Evolutionary conservation across 169 alveolate genomes (phyloP), one percentile per base, ranked within the genome.

Genomic region (Eimeria falciformis): DNA sequence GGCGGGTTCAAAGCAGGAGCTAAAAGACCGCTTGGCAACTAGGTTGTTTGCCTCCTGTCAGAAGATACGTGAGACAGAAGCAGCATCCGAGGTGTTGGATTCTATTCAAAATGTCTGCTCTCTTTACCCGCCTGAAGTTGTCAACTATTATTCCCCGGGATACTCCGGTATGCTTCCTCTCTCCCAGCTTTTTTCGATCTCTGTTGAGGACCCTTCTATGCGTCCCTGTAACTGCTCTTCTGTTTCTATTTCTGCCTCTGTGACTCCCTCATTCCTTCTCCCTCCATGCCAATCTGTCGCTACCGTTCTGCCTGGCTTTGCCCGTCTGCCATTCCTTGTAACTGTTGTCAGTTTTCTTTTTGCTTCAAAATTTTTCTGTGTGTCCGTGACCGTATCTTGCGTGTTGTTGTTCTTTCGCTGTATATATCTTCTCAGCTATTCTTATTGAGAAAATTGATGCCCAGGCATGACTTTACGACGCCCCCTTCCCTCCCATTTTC

Each of bases 41-140:
- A n/a, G n/a, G n/a, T n/a, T n/a, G n/a, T n/a, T n/a, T n/a, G n/a
- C n/a, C n/a, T n/a, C n/a, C n/a, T n/a, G n/a, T n/a, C 62, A 92
- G 94, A 97, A 96, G 91, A 96, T 97, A 46, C 94, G 90, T 12
- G 75, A 95, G 88, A 97, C 98, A 23, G 96, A 97, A 91, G 98
- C 98, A 18, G 98, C 98, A 29, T 87, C 97, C 18, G 97, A 97
- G 94, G 94, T 97, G 77, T 94, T 97, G 77, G 97, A 97, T 92
- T 96, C 96, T 91, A 97, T 97, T 69, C 98, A 97, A 75, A 98
- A 97, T 91, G 97, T 98, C 91, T 97, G 97, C 94, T 85, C 94
- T 55, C 96, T 96, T 65, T 98, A 97, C 93, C 99, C 99, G 40
- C 98, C 97, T 46, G 99, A 97, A 92, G 96, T 98, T 53, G 98